Evolutionary conservation across 1,284 basidiomycete genomes (phyloP).

Genomic region (Termitomyces sp.): DNA sequence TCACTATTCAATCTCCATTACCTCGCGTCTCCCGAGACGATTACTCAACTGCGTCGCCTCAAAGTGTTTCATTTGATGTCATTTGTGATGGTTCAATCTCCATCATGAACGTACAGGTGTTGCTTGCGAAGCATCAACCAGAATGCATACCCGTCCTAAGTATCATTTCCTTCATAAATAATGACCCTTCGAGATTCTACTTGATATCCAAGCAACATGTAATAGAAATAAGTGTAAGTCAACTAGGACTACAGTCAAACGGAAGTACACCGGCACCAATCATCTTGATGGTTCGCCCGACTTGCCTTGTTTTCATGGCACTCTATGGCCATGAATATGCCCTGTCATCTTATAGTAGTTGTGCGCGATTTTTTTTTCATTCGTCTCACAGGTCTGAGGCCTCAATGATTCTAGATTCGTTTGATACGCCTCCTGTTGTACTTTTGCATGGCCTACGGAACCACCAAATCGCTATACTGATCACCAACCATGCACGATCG

Average conservation of each 20-base stretch:
- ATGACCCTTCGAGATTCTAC: not conserved
- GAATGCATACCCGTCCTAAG: too few relatives aligned
- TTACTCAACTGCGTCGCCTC: not conserved
- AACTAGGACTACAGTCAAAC: not conserved
- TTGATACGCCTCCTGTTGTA: not conserved
- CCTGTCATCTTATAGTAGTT: not conserved
- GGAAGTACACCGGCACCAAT: constrained; percentile 20
- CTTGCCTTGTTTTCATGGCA: not conserved
- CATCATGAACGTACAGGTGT: not conserved
- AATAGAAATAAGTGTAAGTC: not conserved
- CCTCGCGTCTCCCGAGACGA: not conserved
- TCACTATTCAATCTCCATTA: not conserved
- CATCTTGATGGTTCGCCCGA: not conserved
- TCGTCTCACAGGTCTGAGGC: not conserved
- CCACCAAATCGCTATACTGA: not conserved
- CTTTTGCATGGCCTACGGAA: not conserved
- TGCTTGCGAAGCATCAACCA: not conserved
- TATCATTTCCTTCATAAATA: not conserved
- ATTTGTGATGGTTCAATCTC: not conserved
- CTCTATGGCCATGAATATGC: not conserved
- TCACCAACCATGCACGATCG: not conserved
- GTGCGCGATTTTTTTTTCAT: not conserved
- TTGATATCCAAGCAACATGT: not conserved
- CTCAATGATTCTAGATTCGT: not conserved
- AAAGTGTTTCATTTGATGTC: not conserved